Base-by-base conservation (phyloP, 1,139 yeast genomes). In the Yamadazyma mexicana region DNA sequence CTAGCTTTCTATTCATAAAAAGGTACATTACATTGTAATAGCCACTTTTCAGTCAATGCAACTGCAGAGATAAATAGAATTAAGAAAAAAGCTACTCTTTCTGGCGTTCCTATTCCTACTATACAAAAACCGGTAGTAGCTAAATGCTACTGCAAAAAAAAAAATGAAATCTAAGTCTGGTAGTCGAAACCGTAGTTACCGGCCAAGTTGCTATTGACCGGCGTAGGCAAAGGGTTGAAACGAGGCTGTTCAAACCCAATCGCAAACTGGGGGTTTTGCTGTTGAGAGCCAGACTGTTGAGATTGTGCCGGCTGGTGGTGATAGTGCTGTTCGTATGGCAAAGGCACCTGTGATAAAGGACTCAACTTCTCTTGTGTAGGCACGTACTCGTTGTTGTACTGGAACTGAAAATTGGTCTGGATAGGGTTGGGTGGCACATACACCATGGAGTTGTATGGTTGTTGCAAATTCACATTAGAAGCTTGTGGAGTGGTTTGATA, bases 181-280 rank as follows among this genome's bases (percentile, higher is more conserved):
- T 41, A 44, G n/a, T 56, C 61, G 45, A 53, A 57, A 12, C 55
- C 55, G 34, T 49, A 53, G 22, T 37, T 37, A n/a, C 39, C 34
- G 6, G 39, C 24, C 12, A 30, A 35, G 33, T 44, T 45, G 9
- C 50, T 40, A 35, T 48, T 46, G 16, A 55, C 52, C 4, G 64
- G 62, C 8, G 56, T 59, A 9, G 67, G 67, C 40, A 61, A 59
- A 26, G 62, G 54, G 42, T 58, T 58, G 40, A 54, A 63, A 34
- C 66, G 52, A 37, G 56, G 62, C 34, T 57, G 63, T 31, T 54
- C 55, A 25, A 48, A 48, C n/a, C 54, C 55, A 18, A 49, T 42
- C n/a, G 46, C 49, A 41, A 47, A 48, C 42, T 53, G 56, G 23
- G 51, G 50, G 31, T 42, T 48, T 12, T 27, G 37, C 25, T 31